Percentiles rank a stretch among this genome's conserved stretches.
These are phyloP conservation scores for Boletellus dicymbophilus DNA, from an alignment of 1,284 basidiomycete genomes.

Conservation along the genomic window DNA sequence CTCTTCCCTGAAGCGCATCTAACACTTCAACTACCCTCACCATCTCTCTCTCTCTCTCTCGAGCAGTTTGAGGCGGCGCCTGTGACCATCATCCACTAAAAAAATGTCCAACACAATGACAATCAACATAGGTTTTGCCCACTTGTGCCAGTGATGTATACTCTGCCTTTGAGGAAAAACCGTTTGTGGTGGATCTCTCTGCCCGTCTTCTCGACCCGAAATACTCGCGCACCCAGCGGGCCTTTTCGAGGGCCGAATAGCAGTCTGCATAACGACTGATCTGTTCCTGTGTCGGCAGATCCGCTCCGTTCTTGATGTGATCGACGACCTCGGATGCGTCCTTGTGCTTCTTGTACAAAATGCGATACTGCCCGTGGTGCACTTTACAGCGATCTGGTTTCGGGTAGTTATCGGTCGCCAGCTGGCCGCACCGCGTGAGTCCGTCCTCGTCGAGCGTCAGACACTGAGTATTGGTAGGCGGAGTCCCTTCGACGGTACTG, in stretches of 20 bases:
- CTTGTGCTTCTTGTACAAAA: slow-evolving; percentile 32
- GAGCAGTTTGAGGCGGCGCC: slow-evolving; percentile 30
- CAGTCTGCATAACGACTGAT: slow-evolving; percentile 22
- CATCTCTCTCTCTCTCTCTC: slow-evolving; percentile 31
- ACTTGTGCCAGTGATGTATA: not conserved
- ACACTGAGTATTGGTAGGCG: too few species aligned
- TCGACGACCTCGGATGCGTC: slow-evolving; percentile 33
- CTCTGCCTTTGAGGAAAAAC: slow-evolving; percentile 33
- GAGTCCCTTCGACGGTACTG: too few species aligned
- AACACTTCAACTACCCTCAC: slow-evolving; percentile 20
- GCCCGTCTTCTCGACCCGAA: slow-evolving; percentile 31
- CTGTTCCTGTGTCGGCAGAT: slow-evolving; percentile 21
- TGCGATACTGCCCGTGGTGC: slow-evolving; percentile 31
- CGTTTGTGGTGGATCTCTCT: slow-evolving; percentile 26
- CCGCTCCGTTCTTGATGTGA: slow-evolving; percentile 7
- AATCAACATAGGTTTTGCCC: not conserved
- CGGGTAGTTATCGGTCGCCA: slow-evolving; percentile 22
- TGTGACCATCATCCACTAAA: slow-evolving; percentile 33
- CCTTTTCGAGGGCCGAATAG: slow-evolving; percentile 20
- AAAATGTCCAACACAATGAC: not conserved
- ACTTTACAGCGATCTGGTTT: slow-evolving; percentile 23
- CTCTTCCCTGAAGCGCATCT: slow-evolving; percentile 23
- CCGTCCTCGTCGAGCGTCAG: slow-evolving; percentile 31
- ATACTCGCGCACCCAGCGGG: slow-evolving; percentile 25
- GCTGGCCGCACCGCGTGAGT: slow-evolving; percentile 24